Conservation (phyloP, 345 rosid species). For the Punica granatum region DNA sequence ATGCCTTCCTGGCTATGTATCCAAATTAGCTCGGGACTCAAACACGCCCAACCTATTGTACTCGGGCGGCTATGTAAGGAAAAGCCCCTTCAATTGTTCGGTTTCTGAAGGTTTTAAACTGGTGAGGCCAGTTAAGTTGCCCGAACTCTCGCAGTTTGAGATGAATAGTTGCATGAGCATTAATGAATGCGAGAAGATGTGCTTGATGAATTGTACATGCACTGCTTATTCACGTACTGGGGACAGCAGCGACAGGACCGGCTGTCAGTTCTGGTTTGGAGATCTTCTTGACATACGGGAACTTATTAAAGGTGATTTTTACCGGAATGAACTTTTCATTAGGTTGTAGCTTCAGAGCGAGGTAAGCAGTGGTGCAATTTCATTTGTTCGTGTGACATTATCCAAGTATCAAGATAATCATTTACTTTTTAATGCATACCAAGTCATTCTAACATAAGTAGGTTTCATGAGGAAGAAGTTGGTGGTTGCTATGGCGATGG, state of each 20-base stretch:
- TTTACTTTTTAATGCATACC: no score
- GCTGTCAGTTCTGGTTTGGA: constrained; percentile 1
- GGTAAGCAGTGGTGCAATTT: neutral
- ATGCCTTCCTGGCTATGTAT: constrained; percentile 22
- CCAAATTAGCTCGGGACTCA: constrained; percentile 13
- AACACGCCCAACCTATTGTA: constrained; percentile 1
- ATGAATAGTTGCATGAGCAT: neutral
- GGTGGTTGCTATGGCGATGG: no score
- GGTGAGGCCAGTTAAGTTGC: constrained; percentile 13
- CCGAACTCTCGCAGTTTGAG: constrained; percentile 5
- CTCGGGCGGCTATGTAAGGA: constrained; percentile 18
- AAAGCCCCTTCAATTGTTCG: constrained; percentile 10
- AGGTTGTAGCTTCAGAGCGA: neutral
- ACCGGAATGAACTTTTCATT: neutral
- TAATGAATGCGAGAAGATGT: neutral
- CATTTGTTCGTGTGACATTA: no score
- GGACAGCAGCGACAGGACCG: neutral
- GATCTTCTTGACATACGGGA: constrained; percentile 3
- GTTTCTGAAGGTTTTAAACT: no score
- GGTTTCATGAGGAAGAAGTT: no score
- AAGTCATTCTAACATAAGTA: no score
- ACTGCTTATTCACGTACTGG: neutral
- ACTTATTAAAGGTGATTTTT: no score
- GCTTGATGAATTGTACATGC: constrained; percentile 4
- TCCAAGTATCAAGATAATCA: no score